Percentiles rank a stretch among this genome's conserved stretches.
These are phyloP conservation scores for Pythium aphanidermatum DNA, from an alignment of 352 stramenopile genomes.

Conservation along the genomic window DNA sequence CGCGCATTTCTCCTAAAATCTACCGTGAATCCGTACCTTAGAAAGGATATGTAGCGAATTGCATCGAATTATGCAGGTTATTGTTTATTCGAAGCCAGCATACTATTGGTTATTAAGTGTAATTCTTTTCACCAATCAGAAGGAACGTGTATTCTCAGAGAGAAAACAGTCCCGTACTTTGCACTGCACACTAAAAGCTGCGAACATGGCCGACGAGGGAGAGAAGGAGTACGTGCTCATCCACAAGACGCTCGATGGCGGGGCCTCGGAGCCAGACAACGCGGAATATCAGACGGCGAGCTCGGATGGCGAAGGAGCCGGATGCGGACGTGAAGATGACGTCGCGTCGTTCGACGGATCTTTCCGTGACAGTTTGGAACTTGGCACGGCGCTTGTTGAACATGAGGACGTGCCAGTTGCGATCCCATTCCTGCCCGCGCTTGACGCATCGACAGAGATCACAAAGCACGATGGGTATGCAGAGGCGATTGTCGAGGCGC, in stretches of 20 bases:
- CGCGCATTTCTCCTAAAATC: too few species aligned
- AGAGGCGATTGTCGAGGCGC: conserved; percentile 65
- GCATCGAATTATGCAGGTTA: too few species aligned
- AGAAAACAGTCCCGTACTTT: not conserved
- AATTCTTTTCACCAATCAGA: not conserved
- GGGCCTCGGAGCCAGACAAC: conserved; percentile 21
- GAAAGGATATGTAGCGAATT: too few species aligned
- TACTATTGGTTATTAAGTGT: too few species aligned
- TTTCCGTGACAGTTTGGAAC: conserved; percentile 3
- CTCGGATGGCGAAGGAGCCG: too few species aligned
- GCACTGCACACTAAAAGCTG: not conserved
- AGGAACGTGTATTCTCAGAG: conserved; percentile 3
- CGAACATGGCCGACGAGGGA: conserved; percentile 9
- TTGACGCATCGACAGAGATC: conserved; percentile 84
- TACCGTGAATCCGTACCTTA: too few species aligned
- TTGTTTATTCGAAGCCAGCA: too few species aligned
- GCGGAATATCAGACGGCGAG: too few species aligned
- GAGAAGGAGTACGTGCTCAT: conserved; percentile 80
- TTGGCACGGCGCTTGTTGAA: conserved; percentile 37
- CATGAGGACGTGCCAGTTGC: conserved; percentile 37
- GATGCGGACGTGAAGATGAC: not conserved
- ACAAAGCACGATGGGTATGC: conserved; percentile 76
- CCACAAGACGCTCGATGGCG: conserved; percentile 15
- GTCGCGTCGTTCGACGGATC: not conserved
- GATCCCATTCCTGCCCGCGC: conserved; percentile 63